phyloP scores from a whole-genome alignment of 2,329 filamentous ascomycete species.

The Neospermospora avenae region DNA sequence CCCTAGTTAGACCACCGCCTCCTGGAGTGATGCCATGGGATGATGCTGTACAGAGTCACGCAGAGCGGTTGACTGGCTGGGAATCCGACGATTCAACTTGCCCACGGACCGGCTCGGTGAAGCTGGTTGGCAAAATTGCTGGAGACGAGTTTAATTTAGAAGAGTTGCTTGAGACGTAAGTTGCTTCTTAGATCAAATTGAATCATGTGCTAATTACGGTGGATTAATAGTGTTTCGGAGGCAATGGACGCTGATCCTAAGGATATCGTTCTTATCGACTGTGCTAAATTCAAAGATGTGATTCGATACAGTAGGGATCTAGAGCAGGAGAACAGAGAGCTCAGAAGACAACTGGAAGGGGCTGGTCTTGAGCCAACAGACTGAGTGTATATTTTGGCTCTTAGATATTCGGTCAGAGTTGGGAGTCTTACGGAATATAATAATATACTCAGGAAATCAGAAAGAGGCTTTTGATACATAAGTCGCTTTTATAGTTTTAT shows the following conservation, averaged over 20 bases:
- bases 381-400: not conserved
- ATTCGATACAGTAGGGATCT: not conserved
- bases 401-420: no score
- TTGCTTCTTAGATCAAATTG: not conserved
- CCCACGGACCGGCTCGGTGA: not conserved
- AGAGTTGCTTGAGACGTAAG: not conserved
- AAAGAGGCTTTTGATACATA: no score
- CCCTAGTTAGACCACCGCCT: not conserved
- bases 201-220: not conserved
- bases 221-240: not conserved
- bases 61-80: not conserved
- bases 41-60: not conserved
- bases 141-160: not conserved
- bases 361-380: not conserved
- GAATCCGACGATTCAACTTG: not conserved
- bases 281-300: not conserved
- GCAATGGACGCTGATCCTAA: not conserved
- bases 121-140: not conserved
- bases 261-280: not conserved
- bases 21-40: not conserved
- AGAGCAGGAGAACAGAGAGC: not conserved
- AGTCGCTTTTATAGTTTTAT: no score
- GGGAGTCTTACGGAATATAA: no score
- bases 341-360: not conserved
- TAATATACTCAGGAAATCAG: no score